Conservation (phyloP, 768 basidiomycete genomes). For the Lactarius sanguifluus region DNA sequence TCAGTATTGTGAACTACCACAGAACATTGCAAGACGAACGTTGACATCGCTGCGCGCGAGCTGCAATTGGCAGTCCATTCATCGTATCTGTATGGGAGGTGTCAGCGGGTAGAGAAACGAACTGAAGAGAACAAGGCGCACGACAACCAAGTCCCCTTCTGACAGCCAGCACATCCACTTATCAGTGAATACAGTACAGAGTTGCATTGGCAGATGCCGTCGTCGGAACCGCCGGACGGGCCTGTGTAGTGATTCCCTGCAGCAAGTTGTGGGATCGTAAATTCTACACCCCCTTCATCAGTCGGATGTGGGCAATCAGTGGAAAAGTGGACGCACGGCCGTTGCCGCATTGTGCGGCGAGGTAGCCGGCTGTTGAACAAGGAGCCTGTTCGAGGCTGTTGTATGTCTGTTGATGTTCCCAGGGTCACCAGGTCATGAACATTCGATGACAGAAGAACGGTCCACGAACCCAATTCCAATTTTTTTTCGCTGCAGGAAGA, state of each 20-base stretch:
- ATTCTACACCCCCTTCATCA: conserved; percentile 1
- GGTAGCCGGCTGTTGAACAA: conserved; percentile 12
- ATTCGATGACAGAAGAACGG: background rate
- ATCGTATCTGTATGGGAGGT: conserved; percentile 2
- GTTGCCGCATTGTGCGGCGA: conserved; percentile 14
- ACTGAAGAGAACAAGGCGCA: background rate
- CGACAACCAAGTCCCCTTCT: conserved; percentile 15
- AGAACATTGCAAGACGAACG: background rate
- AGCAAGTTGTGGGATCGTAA: conserved; percentile 7
- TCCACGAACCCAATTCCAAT: conserved; percentile 14
- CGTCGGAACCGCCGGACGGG: background rate
- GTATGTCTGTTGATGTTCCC: conserved; percentile 7
- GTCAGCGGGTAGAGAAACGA: background rate
- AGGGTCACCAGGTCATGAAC: background rate
- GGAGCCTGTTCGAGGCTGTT: conserved; percentile 20
- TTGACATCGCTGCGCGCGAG: background rate
- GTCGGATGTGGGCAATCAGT: background rate
- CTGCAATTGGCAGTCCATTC: conserved; percentile 13
- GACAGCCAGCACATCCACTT: conserved; percentile 19
- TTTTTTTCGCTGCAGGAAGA: background rate
- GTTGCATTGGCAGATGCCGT: conserved; percentile 16
- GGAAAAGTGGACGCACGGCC: conserved; percentile 3
- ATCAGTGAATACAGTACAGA: conserved; percentile 18
- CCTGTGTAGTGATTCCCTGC: conserved; percentile 11
- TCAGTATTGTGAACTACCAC: background rate